Evolutionary conservation across 768 basidiomycete genomes (phyloP).

Genomic region (Coprinopsis strossmayeri): DNA sequence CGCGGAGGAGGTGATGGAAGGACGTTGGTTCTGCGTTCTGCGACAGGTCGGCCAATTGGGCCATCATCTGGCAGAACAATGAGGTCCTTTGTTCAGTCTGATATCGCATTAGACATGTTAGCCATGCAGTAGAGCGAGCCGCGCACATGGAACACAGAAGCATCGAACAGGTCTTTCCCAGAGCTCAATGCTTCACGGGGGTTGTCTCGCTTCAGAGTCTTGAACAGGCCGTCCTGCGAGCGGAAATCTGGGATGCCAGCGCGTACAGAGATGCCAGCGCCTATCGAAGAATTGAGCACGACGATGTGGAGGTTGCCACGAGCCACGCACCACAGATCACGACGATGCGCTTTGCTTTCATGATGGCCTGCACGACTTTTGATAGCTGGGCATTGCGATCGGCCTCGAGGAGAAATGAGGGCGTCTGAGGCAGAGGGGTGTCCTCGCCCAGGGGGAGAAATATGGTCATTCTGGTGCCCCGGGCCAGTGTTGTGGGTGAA

Average conservation of each 20-base stretch:
- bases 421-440: slow-evolving; percentile 40
- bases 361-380: slow-evolving; percentile 55
- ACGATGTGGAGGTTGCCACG: slow-evolving; percentile 9
- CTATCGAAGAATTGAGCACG: slow-evolving; percentile 28
- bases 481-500: neutral
- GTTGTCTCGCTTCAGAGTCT: slow-evolving; percentile 70
- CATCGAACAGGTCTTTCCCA: slow-evolving; percentile 87
- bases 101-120: slow-evolving; percentile 7
- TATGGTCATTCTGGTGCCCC: slow-evolving; percentile 44
- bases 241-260: slow-evolving; percentile 91
- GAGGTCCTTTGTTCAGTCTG: slow-evolving; percentile 72
- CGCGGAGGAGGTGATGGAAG: slow-evolving; percentile 71
- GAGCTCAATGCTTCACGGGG: slow-evolving; percentile 63
- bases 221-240: slow-evolving; percentile 75
- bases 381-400: slow-evolving; percentile 42
- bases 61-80: slow-evolving; percentile 87
- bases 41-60: slow-evolving; percentile 69
- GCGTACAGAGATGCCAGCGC: slow-evolving; percentile 83
- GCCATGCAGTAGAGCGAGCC: neutral
- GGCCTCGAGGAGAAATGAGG: slow-evolving; percentile 48
- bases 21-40: slow-evolving; percentile 68
- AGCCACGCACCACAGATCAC: slow-evolving; percentile 71
- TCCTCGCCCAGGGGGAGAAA: slow-evolving; percentile 53
- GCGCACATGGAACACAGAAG: slow-evolving; percentile 80
- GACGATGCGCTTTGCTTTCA: slow-evolving; percentile 79